A percentile compares a stretch with the other conserved stretches of the same genome.
These are phyloP conservation scores for Coemansia sp. DNA, from an alignment of 192 early-diverging fungal species.

Conservation along the genomic window DNA sequence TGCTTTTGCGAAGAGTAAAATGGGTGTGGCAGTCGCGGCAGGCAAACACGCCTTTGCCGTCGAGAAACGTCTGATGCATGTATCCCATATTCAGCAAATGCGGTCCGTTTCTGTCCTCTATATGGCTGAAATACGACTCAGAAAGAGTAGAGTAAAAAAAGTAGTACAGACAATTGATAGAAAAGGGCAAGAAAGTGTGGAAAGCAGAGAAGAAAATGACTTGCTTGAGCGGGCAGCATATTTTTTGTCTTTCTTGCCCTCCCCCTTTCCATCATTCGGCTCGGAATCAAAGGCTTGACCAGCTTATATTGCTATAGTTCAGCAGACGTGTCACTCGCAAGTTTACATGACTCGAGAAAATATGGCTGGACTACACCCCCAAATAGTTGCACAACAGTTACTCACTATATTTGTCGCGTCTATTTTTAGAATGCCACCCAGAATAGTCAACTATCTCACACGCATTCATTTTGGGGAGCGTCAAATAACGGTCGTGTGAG, in stretches of 20 bases:
- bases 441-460: not conserved
- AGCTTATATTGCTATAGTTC: not conserved
- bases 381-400: not conserved
- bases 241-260: no score
- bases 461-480: not conserved
- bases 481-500: not conserved
- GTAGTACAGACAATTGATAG: not conserved
- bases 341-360: not conserved
- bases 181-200: no score
- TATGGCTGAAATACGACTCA: not conserved
- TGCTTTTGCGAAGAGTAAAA: conserved; percentile 30
- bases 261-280: not conserved
- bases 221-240: not conserved
- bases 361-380: not conserved
- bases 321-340: not conserved
- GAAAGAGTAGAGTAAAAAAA: not conserved
- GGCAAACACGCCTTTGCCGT: conserved; percentile 37
- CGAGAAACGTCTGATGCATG: conserved; percentile 50
- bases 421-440: not conserved
- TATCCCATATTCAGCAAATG: conserved; percentile 33
- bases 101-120: no score
- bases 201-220: not conserved
- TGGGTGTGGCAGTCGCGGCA: conserved; percentile 52
- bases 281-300: not conserved
- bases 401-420: not conserved